Evolutionary conservation across 2,329 filamentous ascomycete genomes (phyloP).

Genomic region (Scedosporium boydii): DNA sequence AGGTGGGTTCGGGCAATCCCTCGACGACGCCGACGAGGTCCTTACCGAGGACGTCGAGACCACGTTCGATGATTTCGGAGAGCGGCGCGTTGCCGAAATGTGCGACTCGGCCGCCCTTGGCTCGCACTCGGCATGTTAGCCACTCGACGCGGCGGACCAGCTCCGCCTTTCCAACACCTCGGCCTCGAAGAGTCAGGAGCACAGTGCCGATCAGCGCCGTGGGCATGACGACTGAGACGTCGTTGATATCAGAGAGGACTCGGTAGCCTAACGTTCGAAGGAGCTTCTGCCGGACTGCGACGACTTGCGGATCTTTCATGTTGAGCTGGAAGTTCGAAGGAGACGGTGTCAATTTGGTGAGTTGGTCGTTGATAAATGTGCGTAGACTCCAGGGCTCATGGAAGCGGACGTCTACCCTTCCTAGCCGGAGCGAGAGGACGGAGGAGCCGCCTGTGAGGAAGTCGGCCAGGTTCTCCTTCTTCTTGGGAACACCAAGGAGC

Average conservation of each 20-base stretch:
- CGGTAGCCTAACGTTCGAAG: constrained; percentile 84
- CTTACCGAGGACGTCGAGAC: constrained; percentile 82
- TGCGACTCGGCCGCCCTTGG: constrained; percentile 84
- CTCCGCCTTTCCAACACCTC: constrained; percentile 82
- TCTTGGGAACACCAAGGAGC: constrained; percentile 85
- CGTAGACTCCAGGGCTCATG: constrained; percentile 91
- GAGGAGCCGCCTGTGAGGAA: constrained; percentile 81
- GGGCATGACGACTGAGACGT: constrained; percentile 95
- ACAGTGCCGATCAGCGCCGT: constrained; percentile 93
- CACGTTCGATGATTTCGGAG: constrained; percentile 75
- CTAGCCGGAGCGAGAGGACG: constrained; percentile 78
- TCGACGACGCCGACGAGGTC: constrained; percentile 74
- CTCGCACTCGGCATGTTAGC: constrained; percentile 71
- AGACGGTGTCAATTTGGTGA: constrained; percentile 34
- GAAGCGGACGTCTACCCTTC: constrained; percentile 89
- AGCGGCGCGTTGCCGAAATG: constrained; percentile 81
- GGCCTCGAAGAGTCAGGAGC: constrained; percentile 78
- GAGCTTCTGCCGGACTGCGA: constrained; percentile 57
- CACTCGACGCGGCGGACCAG: constrained; percentile 81
- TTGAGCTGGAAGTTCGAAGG: constrained; percentile 30
- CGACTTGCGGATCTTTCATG: constrained; percentile 27
- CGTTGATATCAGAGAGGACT: constrained; percentile 88
- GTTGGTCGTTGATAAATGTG: constrained; percentile 70
- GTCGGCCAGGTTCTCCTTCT: constrained; percentile 84
- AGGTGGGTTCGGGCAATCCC: constrained; percentile 81